These are phyloP conservation scores for Pseudopithomyces chartarum DNA, from an alignment of 2,329 filamentous ascomycete species.

Conservation along the genomic window DNA sequence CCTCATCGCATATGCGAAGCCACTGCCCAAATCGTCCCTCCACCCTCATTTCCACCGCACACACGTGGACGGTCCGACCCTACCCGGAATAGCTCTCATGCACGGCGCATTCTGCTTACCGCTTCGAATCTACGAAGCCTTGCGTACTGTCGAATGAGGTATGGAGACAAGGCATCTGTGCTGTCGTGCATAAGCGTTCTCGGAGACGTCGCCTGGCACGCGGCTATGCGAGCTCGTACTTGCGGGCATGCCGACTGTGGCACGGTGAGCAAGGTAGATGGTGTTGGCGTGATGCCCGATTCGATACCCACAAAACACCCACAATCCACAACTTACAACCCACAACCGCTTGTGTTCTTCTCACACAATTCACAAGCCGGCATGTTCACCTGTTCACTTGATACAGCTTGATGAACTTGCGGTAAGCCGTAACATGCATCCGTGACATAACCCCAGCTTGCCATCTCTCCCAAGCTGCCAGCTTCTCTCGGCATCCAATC, in stretches of 20 bases:
- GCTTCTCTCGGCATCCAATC: not conserved
- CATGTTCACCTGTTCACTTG: not conserved
- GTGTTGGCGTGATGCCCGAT: not conserved
- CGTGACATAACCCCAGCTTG: not conserved
- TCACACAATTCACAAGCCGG: not conserved
- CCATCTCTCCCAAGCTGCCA: not conserved
- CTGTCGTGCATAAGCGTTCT: slow-evolving; percentile 22
- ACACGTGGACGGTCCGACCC: slow-evolving; percentile 13
- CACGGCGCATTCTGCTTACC: slow-evolving; percentile 20
- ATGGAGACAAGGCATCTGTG: not conserved
- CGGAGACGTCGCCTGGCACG: slow-evolving; percentile 11
- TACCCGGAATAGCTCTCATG: slow-evolving; percentile 3
- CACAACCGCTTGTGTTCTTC: not conserved
- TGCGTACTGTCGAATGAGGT: slow-evolving; percentile 14
- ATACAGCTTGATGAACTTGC: not conserved
- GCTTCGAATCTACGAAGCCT: slow-evolving; percentile 22
- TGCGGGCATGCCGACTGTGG: slow-evolving; percentile 5
- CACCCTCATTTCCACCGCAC: slow-evolving; percentile 18
- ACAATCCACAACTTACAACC: not conserved
- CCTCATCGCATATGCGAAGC: not conserved
- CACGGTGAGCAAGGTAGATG: slow-evolving; percentile 4
- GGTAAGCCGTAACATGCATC: not conserved
- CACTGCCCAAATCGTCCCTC: slow-evolving; percentile 3
- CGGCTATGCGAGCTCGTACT: slow-evolving; percentile 5
- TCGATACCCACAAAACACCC: not conserved